These are phyloP conservation scores for Diaporthe ilicicola DNA, from an alignment of 2,329 filamentous ascomycete genomes.

Conservation along the genomic window DNA sequence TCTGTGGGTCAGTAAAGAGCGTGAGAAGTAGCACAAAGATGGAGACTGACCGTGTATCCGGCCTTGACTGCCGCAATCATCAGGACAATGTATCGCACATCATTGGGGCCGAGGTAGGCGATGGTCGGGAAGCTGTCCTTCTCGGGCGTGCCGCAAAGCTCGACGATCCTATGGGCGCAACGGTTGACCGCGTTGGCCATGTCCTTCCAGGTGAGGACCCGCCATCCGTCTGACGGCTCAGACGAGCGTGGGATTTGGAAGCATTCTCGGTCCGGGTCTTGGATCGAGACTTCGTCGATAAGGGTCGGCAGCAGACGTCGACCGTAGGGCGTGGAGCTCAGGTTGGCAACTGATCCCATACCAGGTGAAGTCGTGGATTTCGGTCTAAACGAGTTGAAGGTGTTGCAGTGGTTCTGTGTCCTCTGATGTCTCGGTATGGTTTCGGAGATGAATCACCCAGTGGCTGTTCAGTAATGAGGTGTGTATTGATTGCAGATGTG, in stretches of 20 bases:
- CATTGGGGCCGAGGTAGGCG: slow-evolving; percentile 32
- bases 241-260: slow-evolving; percentile 26
- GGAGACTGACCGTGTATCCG: slow-evolving; percentile 33
- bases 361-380: neutral
- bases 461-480: neutral
- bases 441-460: neutral
- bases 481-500: neutral
- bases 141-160: slow-evolving; percentile 28
- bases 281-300: slow-evolving; percentile 29
- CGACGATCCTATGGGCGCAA: slow-evolving; percentile 27
- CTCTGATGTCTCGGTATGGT: neutral
- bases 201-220: slow-evolving; percentile 28
- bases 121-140: slow-evolving; percentile 29
- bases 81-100: slow-evolving; percentile 27
- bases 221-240: slow-evolving; percentile 29
- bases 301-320: slow-evolving; percentile 31
- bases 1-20: fast-evolving
- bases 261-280: slow-evolving; percentile 32
- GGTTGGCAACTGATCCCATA: slow-evolving; percentile 30
- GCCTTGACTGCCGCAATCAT: slow-evolving; percentile 32
- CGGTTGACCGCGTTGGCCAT: slow-evolving; percentile 32
- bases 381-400: neutral
- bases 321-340: slow-evolving; percentile 21
- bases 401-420: neutral
- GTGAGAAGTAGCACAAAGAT: too few species aligned